Base-by-base conservation (phyloP, 2,329 filamentous ascomycete species). In the Claviceps sp. region DNA sequence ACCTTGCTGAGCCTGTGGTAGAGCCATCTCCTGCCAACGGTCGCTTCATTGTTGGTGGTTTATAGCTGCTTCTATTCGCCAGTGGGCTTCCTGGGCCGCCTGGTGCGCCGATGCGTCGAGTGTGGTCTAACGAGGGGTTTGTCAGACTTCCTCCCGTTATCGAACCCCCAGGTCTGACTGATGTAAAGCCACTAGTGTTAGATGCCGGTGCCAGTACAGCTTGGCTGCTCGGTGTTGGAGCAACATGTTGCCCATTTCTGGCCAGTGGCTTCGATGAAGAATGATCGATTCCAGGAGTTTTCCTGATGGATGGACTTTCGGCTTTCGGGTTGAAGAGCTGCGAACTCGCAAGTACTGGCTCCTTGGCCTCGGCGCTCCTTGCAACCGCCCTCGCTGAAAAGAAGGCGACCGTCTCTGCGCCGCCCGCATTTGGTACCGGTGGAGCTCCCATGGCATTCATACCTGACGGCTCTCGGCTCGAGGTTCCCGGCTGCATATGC, bases 271-370 rank as follows among this genome's bases (percentile, higher is more conserved):
- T 83, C 4, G 86, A 90, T 49, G 80, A 83, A 22, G 71, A 81
- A 62, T 94, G 88, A 61, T 96, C 88, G 40, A 96, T 78, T 2
- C 90, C 90, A 0, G 86, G 85, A 0, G 91, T 96, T 63, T 91
- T 90, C 55, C 88, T 80, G 62, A 95, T 89, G 0, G 89, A 93
- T 0, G 90, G 89, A 55, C 83, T 88, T 60, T 90, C 85, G 5
- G 81, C 76, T 53, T 82, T 82, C 2, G 85, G 85, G 59, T 90
- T 85, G 65, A 90, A 91, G 23, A 75, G 71, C 13, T 79, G 74
- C 23, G 53, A 48, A 34, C 43, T 51, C 13, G 34, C 36, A 14
- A 53, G 36, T 2, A 23, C 34, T 22, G 46, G 42, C n/a, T 53
- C 53, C 71, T 56, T 70, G 7, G 69, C 67, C 39, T 71, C 66